These are phyloP conservation scores for Russula brevipes DNA, from an alignment of 768 basidiomycete species.

Conservation along the genomic window DNA sequence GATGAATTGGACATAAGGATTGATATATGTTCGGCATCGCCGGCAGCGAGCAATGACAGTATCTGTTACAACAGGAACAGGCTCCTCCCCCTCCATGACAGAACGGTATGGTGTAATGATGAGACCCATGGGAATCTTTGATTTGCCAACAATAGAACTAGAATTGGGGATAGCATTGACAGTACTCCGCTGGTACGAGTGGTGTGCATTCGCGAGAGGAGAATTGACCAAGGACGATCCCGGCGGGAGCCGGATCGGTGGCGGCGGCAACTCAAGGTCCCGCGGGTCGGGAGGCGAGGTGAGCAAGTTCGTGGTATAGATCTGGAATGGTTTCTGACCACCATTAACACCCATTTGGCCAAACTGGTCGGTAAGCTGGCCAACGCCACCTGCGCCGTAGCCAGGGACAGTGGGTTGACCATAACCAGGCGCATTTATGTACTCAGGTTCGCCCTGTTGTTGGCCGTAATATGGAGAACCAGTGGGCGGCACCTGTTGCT, in stretches of 20 bases:
- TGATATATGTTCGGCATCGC: conserved; percentile 52
- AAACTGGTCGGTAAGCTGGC: conserved; percentile 77
- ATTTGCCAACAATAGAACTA: conserved; percentile 33
- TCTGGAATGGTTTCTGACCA: conserved; percentile 68
- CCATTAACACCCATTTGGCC: conserved; percentile 70
- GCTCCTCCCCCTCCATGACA: conserved; percentile 41
- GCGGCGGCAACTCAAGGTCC: conserved; percentile 75
- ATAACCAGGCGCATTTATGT: conserved; percentile 42
- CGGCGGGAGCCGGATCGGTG: conserved; percentile 85
- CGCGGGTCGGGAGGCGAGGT: conserved; percentile 89
- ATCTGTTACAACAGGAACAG: conserved; percentile 47
- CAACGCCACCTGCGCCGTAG: conserved; percentile 41
- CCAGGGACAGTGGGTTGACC: conserved; percentile 42
- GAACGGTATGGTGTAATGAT: conserved; percentile 49
- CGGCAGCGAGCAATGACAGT: conserved; percentile 51
- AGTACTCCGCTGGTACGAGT: conserved; percentile 88
- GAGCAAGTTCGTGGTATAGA: conserved; percentile 88
- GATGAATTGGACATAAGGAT: conserved; percentile 59
- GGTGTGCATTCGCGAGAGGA: conserved; percentile 77
- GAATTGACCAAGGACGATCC: conserved; percentile 75
- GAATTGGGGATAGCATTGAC: conserved; percentile 25
- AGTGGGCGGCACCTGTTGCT: conserved; percentile 33
- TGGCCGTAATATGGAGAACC: conserved; percentile 50
- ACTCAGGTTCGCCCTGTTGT: conserved; percentile 36
- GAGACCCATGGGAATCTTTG: conserved; percentile 47